phyloP scores from a whole-genome alignment of 768 basidiomycete genomes.

The Leucosporidium scottii region DNA sequence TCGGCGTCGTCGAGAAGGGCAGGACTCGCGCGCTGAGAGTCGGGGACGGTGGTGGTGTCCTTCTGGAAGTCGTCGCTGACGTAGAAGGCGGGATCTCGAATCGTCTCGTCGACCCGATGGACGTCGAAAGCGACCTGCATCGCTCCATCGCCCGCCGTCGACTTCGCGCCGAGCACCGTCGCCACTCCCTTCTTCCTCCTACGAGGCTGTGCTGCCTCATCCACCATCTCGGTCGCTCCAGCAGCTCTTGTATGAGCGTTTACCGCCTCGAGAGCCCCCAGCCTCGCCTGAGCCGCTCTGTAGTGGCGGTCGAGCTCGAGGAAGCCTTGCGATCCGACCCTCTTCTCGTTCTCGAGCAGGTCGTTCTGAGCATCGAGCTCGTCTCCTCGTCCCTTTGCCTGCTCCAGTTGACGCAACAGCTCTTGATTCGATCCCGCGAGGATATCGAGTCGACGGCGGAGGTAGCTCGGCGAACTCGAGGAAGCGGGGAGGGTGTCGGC shows the following conservation, averaged over 20 bases:
- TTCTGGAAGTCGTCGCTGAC: too few species aligned
- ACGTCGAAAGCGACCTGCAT: not conserved
- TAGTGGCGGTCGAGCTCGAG: not conserved
- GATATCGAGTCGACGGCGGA: not conserved
- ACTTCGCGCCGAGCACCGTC: not conserved
- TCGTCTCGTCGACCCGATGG: not conserved
- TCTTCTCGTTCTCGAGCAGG: not conserved
- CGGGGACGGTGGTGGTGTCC: too few species aligned
- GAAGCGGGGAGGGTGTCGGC: not conserved
- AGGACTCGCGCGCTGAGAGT: too few species aligned
- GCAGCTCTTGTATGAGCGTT: not conserved
- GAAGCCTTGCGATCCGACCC: not conserved
- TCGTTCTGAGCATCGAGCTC: not conserved
- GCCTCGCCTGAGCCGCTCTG: not conserved
- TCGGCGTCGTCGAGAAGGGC: too few species aligned
- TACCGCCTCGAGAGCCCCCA: not conserved
- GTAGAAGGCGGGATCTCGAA: too few species aligned
- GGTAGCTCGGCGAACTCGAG: not conserved
- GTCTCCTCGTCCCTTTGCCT: not conserved
- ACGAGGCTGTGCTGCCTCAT: not conserved
- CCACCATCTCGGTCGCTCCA: not conserved
- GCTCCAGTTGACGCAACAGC: not conserved
- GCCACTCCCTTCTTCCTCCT: not conserved
- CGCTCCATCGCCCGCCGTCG: not conserved
- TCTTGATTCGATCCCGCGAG: not conserved